Evolutionary conservation across 2,329 filamentous ascomycete species (phyloP).

Genomic region (Setomelanomma holmii): DNA sequence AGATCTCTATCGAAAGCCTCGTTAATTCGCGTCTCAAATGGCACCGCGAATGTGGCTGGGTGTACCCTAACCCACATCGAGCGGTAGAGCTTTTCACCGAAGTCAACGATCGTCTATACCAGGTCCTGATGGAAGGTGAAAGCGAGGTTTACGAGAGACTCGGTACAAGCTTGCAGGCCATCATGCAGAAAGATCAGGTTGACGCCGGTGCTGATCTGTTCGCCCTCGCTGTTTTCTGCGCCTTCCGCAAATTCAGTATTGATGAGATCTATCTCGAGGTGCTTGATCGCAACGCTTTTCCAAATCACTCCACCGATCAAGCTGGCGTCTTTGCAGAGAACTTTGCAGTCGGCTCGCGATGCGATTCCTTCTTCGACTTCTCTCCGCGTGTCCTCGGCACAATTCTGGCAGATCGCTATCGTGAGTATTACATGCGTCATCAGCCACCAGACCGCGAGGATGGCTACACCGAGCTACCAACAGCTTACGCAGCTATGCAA

Average conservation of each 20-base stretch:
- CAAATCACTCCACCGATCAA: conserved; percentile 64
- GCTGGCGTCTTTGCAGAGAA: conserved; percentile 67
- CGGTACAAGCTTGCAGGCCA: conserved; percentile 8
- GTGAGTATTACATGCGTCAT: conserved; percentile 46
- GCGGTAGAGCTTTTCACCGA: conserved; percentile 3
- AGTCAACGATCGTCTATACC: conserved; percentile 2
- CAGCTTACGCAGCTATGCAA: conserved; percentile 56
- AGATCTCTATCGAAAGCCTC: conserved; percentile 8
- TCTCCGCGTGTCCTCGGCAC: conserved; percentile 20
- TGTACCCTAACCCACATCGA: background rate
- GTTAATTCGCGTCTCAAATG: background rate
- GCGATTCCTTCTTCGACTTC: conserved; percentile 65
- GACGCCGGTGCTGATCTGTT: conserved; percentile 55
- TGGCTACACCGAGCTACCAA: conserved; percentile 51
- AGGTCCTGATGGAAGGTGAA: conserved; percentile 10
- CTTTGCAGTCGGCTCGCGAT: conserved; percentile 66
- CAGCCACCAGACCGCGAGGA: conserved; percentile 55
- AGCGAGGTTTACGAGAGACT: conserved; percentile 15
- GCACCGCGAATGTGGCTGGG: background rate
- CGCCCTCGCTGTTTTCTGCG: conserved; percentile 61
- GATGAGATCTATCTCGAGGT: conserved; percentile 67
- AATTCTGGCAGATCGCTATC: conserved; percentile 31
- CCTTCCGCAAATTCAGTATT: conserved; percentile 60
- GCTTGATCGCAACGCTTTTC: conserved; percentile 65
- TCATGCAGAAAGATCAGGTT: conserved; percentile 5